A percentile compares a stretch with the other conserved stretches of the same genome.
These are phyloP conservation scores for Pleurotus eryngii DNA, from an alignment of 768 basidiomycete genomes.

Conservation along the genomic window DNA sequence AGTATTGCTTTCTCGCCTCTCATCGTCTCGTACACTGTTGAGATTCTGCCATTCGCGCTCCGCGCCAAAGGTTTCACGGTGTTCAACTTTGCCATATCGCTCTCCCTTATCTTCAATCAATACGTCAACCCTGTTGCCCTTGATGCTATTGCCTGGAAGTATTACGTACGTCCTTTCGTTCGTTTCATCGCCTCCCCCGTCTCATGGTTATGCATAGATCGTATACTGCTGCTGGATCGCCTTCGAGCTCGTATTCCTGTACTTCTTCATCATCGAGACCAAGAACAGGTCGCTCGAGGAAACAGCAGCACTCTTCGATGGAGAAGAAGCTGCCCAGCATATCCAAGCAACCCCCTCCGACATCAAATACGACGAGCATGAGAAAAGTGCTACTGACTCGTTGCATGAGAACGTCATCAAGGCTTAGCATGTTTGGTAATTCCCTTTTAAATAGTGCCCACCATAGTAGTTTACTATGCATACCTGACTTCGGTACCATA, in stretches of 20 bases:
- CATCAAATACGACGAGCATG: background rate
- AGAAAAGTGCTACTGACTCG: background rate
- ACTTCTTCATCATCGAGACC: constrained; percentile 38
- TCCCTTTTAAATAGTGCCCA: too few relatives aligned
- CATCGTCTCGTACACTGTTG: constrained; percentile 62
- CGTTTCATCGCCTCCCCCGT: background rate
- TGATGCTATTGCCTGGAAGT: constrained; percentile 46
- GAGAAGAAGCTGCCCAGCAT: constrained; percentile 34
- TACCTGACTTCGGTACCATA: too few relatives aligned
- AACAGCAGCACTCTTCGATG: constrained; percentile 56
- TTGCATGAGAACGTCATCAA: background rate
- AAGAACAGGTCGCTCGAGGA: constrained; percentile 50
- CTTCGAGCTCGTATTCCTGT: constrained; percentile 39
- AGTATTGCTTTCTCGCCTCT: constrained; percentile 64
- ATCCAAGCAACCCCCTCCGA: background rate
- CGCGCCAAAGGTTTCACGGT: constrained; percentile 70
- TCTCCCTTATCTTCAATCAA: constrained; percentile 70
- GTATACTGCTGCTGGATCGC: constrained; percentile 45
- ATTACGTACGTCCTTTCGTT: constrained; percentile 35
- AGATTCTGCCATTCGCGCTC: constrained; percentile 64
- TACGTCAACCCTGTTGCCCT: constrained; percentile 52
- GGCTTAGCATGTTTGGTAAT: background rate
- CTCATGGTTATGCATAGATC: constrained; percentile 27
- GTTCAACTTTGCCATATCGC: constrained; percentile 59
- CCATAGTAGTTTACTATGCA: too few relatives aligned